Conservation (phyloP, 1,139 yeast genomes). For the Citeromyces hawaiiensis region DNA sequence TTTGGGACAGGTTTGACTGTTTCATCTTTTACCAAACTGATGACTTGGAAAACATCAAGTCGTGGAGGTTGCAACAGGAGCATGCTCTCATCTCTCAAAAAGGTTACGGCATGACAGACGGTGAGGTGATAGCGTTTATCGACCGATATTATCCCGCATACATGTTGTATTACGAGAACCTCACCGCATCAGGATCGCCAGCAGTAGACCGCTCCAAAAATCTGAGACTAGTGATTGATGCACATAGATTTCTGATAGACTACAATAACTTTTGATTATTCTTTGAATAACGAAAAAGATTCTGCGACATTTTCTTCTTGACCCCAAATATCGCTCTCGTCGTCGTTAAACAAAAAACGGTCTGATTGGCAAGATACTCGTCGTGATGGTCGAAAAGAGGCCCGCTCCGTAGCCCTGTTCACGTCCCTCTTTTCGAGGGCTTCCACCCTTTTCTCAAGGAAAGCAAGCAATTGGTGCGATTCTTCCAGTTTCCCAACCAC, state of each 20-base stretch:
- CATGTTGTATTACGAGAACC: slow-evolving; percentile 43
- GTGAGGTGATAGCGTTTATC: slow-evolving; percentile 51
- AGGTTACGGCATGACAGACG: slow-evolving; percentile 76
- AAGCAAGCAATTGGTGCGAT: not conserved
- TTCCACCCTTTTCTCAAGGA: not conserved
- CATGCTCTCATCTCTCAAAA: slow-evolving; percentile 36
- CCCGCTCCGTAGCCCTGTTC: not conserved
- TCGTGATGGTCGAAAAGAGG: not conserved
- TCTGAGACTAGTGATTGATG: slow-evolving; percentile 18
- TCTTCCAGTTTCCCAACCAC: not conserved
- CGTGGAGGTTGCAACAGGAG: slow-evolving; percentile 84
- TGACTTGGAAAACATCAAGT: slow-evolving; percentile 47
- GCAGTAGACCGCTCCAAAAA: slow-evolving; percentile 9
- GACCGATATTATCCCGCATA: slow-evolving; percentile 84
- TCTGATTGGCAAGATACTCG: not conserved
- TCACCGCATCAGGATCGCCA: slow-evolving; percentile 17
- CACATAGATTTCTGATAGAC: slow-evolving; percentile 12
- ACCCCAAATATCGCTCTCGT: not conserved
- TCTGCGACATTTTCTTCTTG: not conserved
- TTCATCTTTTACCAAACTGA: slow-evolving; percentile 54
- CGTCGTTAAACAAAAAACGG: not conserved
- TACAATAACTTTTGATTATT: not conserved
- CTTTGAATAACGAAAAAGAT: not conserved
- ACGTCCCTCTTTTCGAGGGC: not conserved
- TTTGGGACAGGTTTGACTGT: slow-evolving; percentile 49